Conservation (phyloP, 768 basidiomycete species). For the Leccinum subtestaceum region DNA sequence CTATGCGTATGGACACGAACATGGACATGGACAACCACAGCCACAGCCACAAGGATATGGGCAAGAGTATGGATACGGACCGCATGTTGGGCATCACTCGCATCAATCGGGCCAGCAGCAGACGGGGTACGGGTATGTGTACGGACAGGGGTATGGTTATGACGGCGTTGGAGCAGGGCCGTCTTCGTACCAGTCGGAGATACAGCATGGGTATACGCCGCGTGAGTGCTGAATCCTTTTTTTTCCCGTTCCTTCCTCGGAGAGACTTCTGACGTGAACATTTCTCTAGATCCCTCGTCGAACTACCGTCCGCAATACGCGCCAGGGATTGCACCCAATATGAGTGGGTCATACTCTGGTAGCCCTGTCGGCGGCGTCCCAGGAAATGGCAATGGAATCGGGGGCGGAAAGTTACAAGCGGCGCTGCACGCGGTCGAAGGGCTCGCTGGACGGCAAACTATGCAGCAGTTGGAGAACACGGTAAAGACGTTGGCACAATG, state of each 20-base stretch:
- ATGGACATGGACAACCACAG: not conserved
- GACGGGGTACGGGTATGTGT: not conserved
- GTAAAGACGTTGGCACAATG: conserved; percentile 49
- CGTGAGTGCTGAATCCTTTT: conserved; percentile 31
- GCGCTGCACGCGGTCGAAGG: conserved; percentile 55
- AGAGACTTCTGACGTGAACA: not conserved
- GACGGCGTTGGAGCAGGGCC: not conserved
- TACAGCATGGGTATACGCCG: conserved; percentile 22
- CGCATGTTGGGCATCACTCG: not conserved
- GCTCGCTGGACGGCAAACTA: conserved; percentile 50
- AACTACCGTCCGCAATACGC: conserved; percentile 5
- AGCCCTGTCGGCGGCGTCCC: not conserved
- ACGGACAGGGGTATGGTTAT: not conserved
- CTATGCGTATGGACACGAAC: not conserved
- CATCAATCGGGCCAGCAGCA: not conserved
- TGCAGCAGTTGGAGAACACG: conserved; percentile 46
- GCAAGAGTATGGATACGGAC: not conserved
- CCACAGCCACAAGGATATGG: not conserved
- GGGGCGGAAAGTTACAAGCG: conserved; percentile 14
- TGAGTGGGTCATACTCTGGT: not conserved
- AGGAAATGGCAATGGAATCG: not conserved
- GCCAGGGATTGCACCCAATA: not conserved
- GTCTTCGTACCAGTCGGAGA: not conserved
- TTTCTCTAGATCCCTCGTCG: conserved; percentile 1
- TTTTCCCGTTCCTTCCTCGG: not conserved